These are phyloP conservation scores for Lasiodiplodia citricola DNA, from an alignment of 2,329 filamentous ascomycete genomes.

Conservation along the genomic window DNA sequence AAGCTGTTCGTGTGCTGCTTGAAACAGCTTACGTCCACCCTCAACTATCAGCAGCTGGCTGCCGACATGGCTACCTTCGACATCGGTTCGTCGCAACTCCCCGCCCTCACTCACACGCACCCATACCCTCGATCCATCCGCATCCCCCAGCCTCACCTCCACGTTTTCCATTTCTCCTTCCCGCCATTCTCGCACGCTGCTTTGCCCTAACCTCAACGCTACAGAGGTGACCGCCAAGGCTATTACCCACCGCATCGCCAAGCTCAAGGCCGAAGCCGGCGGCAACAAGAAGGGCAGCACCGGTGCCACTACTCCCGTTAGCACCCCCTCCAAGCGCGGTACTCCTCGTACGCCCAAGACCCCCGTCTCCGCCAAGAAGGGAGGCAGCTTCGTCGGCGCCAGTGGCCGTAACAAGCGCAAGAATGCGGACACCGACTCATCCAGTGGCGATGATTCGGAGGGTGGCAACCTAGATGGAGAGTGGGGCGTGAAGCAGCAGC, in stretches of 20 bases:
- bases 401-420: neutral
- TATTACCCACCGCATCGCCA: constrained; percentile 27
- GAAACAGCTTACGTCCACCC: constrained; percentile 20
- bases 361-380: neutral
- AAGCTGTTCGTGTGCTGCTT: neutral
- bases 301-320: neutral
- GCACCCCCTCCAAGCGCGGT: neutral
- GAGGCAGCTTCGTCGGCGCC: neutral
- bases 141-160: neutral
- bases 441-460: neutral
- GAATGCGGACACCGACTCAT: neutral
- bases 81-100: constrained; percentile 1
- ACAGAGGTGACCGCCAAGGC: constrained; percentile 29
- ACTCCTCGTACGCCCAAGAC: neutral
- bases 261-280: constrained; percentile 18
- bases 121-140: neutral
- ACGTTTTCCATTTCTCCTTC: neutral
- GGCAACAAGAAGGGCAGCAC: neutral
- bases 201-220: neutral
- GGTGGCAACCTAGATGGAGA: neutral
- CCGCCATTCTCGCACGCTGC: neutral
- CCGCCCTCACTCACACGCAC: neutral
- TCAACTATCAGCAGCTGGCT: constrained; percentile 27
- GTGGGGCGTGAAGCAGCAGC: neutral
- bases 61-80: constrained; percentile 27